These are phyloP conservation scores for Chloroidium sp. DNA, from an alignment of 163 green algal species.

Conservation along the genomic window DNA sequence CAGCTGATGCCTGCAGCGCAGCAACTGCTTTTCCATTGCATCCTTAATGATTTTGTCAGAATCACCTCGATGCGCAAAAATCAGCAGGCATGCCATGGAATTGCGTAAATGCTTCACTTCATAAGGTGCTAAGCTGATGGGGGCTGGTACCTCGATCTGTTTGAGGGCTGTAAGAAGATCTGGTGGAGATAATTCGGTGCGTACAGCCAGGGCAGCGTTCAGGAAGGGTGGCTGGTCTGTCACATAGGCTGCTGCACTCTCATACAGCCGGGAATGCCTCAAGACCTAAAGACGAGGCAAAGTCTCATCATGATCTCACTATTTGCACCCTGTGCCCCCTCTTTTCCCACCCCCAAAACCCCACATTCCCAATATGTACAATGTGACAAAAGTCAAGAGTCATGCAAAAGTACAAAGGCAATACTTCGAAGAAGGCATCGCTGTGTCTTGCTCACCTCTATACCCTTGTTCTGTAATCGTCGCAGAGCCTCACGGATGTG, in stretches of 20 bases:
- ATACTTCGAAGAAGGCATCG: no score
- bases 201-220: slow-evolving; percentile 69
- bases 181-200: slow-evolving; percentile 42
- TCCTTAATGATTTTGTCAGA: no score
- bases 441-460: neutral
- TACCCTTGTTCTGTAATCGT: neutral
- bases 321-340: no score
- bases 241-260: slow-evolving; percentile 68
- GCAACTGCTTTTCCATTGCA: neutral
- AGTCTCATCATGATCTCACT: no score
- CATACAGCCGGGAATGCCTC: slow-evolving; percentile 60
- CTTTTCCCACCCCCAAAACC: no score
- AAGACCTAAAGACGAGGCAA: slow-evolving; percentile 23
- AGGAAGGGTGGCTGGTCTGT: slow-evolving; percentile 82
- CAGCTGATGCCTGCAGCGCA: slow-evolving; percentile 21
- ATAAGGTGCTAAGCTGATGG: neutral
- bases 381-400: no score
- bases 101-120: no score
- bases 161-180: slow-evolving; percentile 68
- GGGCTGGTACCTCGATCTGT: slow-evolving; percentile 50
- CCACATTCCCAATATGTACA: no score
- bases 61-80: no score
- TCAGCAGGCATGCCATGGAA: no score
- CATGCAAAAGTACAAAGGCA: no score
- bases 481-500: neutral